Conservation (phyloP, 2,329 filamentous ascomycete genomes). For the Torrubiellomyces zombiae region DNA sequence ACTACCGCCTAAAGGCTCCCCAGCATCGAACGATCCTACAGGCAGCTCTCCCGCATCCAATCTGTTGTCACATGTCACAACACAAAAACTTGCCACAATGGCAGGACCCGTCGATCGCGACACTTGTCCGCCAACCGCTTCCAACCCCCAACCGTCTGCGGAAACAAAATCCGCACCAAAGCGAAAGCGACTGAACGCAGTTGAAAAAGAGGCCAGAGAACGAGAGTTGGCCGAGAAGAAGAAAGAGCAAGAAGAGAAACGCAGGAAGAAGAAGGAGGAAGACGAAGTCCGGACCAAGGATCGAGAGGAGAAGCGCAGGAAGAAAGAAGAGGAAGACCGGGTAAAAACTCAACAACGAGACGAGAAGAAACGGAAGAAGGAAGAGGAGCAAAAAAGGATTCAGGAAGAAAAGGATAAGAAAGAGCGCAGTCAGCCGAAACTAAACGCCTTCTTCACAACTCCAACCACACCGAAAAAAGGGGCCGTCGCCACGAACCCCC, state of each 20-base stretch:
- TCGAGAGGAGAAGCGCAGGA: slow-evolving; percentile 22
- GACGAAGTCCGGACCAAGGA: slow-evolving; percentile 20
- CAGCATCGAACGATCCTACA: slow-evolving; percentile 23
- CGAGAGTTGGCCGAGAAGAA: slow-evolving; percentile 15
- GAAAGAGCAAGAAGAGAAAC: slow-evolving; percentile 18
- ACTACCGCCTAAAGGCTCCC: slow-evolving; percentile 13
- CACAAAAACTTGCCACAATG: no score
- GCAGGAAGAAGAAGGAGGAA: slow-evolving; percentile 22
- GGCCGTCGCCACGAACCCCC: slow-evolving; percentile 14
- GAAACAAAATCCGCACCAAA: slow-evolving; percentile 18
- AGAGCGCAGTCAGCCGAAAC: slow-evolving; percentile 27
- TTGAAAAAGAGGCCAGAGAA: slow-evolving; percentile 16
- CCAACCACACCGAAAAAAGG: slow-evolving; percentile 25
- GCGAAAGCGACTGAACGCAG: slow-evolving; percentile 23
- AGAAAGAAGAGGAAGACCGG: slow-evolving; percentile 24
- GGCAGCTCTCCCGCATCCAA: slow-evolving; percentile 21
- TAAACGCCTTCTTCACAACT: slow-evolving; percentile 27
- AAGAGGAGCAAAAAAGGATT: slow-evolving; percentile 25
- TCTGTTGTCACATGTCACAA: no score
- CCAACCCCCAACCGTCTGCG: slow-evolving; percentile 1
- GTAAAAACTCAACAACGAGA: slow-evolving; percentile 23
- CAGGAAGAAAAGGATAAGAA: slow-evolving; percentile 31
- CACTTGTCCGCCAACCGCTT: no score
- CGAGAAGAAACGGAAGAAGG: slow-evolving; percentile 32
- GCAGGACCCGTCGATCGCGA: no score